A percentile compares a stretch with the other conserved stretches of the same genome.
Evolutionary conservation across 805 yeast genomes (phyloP).

Genomic region (Nakazawaea molendinolei): DNA sequence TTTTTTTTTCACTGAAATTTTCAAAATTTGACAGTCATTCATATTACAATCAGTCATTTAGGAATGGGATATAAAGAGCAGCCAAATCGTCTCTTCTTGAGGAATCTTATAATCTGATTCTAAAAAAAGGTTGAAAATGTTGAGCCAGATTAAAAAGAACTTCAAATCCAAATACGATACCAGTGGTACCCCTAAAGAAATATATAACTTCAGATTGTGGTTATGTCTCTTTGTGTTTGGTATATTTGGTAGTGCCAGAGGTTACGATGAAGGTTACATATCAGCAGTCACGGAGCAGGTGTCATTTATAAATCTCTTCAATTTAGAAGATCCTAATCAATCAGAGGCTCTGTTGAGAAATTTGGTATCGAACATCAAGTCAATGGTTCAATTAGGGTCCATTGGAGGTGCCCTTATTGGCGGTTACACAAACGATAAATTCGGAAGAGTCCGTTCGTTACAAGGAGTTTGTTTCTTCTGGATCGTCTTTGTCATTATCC

Average conservation of each 20-base stretch:
- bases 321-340: conserved; percentile 33
- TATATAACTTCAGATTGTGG: conserved; percentile 40
- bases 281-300: conserved; percentile 38
- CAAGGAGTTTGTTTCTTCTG: conserved; percentile 36
- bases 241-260: conserved; percentile 48
- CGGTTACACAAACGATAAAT: conserved; percentile 37
- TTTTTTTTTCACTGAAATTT: too few species aligned
- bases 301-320: conserved; percentile 36
- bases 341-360: conserved; percentile 33
- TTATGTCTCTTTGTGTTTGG: conserved; percentile 44
- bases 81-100: too few species aligned
- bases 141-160: background rate
- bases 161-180: conserved; percentile 10
- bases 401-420: conserved; percentile 48
- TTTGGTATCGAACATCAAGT: conserved; percentile 43
- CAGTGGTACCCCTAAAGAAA: conserved; percentile 30
- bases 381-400: conserved; percentile 51
- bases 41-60: too few species aligned
- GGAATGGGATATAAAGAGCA: background rate
- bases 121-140: too few species aligned
- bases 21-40: too few species aligned
- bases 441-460: conserved; percentile 46
- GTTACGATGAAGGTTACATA: conserved; percentile 49
- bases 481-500: conserved; percentile 41
- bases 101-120: too few species aligned